Evolutionary conservation across 768 basidiomycete genomes (phyloP).

Genomic region (Panaeolus cyanescens): DNA sequence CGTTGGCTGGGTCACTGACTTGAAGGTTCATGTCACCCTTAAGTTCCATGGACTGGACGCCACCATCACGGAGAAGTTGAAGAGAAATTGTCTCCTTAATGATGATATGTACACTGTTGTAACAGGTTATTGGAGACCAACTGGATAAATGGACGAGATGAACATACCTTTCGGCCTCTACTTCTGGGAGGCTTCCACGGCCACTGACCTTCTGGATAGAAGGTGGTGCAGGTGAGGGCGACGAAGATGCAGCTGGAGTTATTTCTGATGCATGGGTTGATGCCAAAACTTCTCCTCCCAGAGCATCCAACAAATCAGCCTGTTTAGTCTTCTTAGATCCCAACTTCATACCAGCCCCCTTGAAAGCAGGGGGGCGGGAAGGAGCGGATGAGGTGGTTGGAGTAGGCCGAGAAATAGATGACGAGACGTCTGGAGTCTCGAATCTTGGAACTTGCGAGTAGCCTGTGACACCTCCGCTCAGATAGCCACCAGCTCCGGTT

Average conservation of each 20-base stretch:
- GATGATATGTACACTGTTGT: constrained; percentile 75
- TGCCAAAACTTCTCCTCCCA: constrained; percentile 75
- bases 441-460: constrained; percentile 76
- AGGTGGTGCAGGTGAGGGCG: constrained; percentile 45
- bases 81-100: constrained; percentile 85
- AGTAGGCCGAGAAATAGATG: constrained; percentile 37
- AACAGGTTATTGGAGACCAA: not conserved
- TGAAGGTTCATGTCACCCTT: constrained; percentile 94
- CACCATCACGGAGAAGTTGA: constrained; percentile 87
- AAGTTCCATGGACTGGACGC: constrained; percentile 86
- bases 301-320: constrained; percentile 82
- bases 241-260: constrained; percentile 49
- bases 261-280: constrained; percentile 48
- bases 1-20: constrained; percentile 73
- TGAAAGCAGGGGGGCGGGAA: constrained; percentile 81
- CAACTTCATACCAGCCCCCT: constrained; percentile 94
- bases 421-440: constrained; percentile 56
- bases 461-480: constrained; percentile 67
- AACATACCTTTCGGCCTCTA: constrained; percentile 73
- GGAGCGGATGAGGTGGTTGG: constrained; percentile 47
- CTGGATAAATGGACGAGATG: not conserved
- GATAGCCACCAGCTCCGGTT: constrained; percentile 49
- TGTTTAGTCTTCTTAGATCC: constrained; percentile 91
- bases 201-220: constrained; percentile 46
- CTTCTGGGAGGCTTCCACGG: constrained; percentile 70